A percentile compares a stretch with the other conserved stretches of the same genome.
phyloP scores from a whole-genome alignment of 169 alveolate genomes.

The Plasmodium adleri region DNA sequence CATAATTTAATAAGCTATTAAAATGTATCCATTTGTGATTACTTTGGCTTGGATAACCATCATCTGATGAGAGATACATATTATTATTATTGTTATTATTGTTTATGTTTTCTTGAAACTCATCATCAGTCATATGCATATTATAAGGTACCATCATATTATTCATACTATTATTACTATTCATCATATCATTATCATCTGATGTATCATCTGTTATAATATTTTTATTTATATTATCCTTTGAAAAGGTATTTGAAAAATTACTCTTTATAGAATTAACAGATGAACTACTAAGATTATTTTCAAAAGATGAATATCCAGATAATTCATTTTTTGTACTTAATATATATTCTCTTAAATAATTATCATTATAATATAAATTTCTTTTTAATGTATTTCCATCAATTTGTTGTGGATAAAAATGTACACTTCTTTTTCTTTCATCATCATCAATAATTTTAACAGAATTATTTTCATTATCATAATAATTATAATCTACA shows the following conservation, averaged over 20 bases:
- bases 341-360: slow-evolving; percentile 28
- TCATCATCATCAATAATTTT: not conserved
- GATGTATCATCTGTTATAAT: slow-evolving; percentile 2
- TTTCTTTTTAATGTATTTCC: slow-evolving; percentile 1
- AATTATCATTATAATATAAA: slow-evolving; percentile 30
- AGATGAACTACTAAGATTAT: slow-evolving; percentile 55
- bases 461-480: not conserved
- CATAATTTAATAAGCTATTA: slow-evolving; percentile 42
- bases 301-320: slow-evolving; percentile 33
- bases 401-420: not conserved
- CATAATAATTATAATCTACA: not conserved
- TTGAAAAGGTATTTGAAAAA: slow-evolving; percentile 17
- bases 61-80: slow-evolving; percentile 36
- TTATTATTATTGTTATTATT: slow-evolving; percentile 3
- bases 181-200: slow-evolving; percentile 18
- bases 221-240: slow-evolving; percentile 5
- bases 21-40: slow-evolving; percentile 61
- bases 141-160: not conserved
- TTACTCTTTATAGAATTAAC: slow-evolving; percentile 36
- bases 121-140: not conserved
- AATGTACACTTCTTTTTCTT: not conserved
- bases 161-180: slow-evolving; percentile 33
- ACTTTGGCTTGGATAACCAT: slow-evolving; percentile 10
- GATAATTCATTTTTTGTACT: slow-evolving; percentile 15
- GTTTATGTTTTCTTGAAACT: too few relatives aligned